Conservation (phyloP, 352 stramenopile genomes). For the Phytopythium helicoides region DNA sequence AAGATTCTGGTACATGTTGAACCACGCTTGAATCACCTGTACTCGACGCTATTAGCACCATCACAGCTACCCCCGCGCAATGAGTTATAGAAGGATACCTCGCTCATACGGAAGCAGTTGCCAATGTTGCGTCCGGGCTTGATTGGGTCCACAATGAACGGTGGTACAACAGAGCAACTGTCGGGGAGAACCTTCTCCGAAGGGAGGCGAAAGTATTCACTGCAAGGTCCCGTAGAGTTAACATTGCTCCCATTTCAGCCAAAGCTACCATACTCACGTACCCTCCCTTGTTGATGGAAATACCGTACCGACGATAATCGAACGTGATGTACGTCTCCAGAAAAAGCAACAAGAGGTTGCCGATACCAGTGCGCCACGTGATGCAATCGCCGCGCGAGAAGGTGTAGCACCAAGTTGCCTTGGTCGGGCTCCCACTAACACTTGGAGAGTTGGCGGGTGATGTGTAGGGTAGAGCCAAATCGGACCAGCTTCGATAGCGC, state of each 20-base stretch:
- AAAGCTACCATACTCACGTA: slow-evolving; percentile 17
- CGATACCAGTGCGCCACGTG: slow-evolving; percentile 70
- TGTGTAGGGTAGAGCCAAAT: neutral
- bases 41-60: slow-evolving; percentile 1
- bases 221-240: slow-evolving; percentile 13
- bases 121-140: slow-evolving; percentile 62
- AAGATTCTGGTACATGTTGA: slow-evolving; percentile 39
- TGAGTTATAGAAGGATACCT: slow-evolving; percentile 32
- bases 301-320: slow-evolving; percentile 78
- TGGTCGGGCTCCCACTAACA: slow-evolving; percentile 9
- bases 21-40: slow-evolving; percentile 47
- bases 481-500: slow-evolving; percentile 4
- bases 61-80: neutral
- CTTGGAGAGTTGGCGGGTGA: neutral
- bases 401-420: slow-evolving; percentile 52
- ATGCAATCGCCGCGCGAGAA: slow-evolving; percentile 63
- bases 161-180: slow-evolving; percentile 39
- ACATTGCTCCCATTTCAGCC: neutral
- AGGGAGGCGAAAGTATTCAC: slow-evolving; percentile 70
- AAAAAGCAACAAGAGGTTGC: slow-evolving; percentile 71
- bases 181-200: slow-evolving; percentile 36
- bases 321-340: slow-evolving; percentile 85
- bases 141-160: slow-evolving; percentile 77
- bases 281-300: slow-evolving; percentile 72
- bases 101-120: slow-evolving; percentile 81